These are phyloP conservation scores for Lyophyllum atratum DNA, from an alignment of 768 basidiomycete species.

Conservation along the genomic window DNA sequence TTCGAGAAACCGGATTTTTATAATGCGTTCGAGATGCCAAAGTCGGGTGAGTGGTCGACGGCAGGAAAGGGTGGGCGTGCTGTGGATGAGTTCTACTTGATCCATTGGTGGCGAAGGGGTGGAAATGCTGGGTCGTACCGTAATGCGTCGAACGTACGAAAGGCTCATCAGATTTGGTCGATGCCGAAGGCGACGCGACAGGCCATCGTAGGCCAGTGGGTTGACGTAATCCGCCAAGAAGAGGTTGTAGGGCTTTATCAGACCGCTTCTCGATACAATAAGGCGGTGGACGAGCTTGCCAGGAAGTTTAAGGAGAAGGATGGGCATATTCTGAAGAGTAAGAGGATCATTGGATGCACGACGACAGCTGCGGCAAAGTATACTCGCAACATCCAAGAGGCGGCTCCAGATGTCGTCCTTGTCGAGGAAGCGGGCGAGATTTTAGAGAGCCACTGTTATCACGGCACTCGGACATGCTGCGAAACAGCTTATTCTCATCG, in stretches of 20 bases:
- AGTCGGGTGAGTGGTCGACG: not conserved
- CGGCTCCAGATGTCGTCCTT: slow-evolving; percentile 52
- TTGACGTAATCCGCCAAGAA: not conserved
- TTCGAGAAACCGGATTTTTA: slow-evolving; percentile 3
- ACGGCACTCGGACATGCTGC: slow-evolving; percentile 52
- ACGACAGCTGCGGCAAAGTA: slow-evolving; percentile 73
- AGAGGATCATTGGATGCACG: slow-evolving; percentile 66
- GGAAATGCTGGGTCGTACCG: slow-evolving; percentile 1
- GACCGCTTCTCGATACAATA: slow-evolving; percentile 40
- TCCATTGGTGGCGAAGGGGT: slow-evolving; percentile 3
- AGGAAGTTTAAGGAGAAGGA: slow-evolving; percentile 37
- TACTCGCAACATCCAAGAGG: slow-evolving; percentile 43
- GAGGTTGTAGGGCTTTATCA: slow-evolving; percentile 18
- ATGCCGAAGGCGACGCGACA: slow-evolving; percentile 3
- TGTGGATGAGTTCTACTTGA: slow-evolving; percentile 3
- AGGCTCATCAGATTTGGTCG: slow-evolving; percentile 4
- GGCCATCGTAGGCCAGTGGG: not conserved
- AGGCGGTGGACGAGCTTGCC: slow-evolving; percentile 32
- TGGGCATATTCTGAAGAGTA: slow-evolving; percentile 36
- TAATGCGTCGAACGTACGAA: not conserved
- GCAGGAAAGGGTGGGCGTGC: not conserved
- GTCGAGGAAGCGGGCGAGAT: slow-evolving; percentile 80
- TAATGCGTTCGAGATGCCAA: slow-evolving; percentile 4
- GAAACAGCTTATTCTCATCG: slow-evolving; percentile 63
- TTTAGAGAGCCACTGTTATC: slow-evolving; percentile 62